These are phyloP conservation scores for Coniosporium tulheliwenetii DNA, from an alignment of 2,329 filamentous ascomycete genomes.

Conservation along the genomic window DNA sequence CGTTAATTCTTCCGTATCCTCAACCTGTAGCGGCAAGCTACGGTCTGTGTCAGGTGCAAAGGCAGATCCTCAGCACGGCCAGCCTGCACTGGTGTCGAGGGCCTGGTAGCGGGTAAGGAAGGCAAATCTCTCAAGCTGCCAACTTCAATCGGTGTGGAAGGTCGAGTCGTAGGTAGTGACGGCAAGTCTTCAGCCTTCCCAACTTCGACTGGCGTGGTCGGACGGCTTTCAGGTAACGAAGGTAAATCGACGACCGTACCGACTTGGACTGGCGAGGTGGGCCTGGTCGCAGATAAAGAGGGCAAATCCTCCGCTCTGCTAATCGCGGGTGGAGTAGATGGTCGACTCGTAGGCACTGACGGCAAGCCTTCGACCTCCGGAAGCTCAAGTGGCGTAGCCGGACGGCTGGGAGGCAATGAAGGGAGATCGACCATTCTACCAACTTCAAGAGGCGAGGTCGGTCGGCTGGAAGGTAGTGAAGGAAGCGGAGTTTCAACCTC, in stretches of 20 bases:
- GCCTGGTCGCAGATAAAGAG: constrained; percentile 1
- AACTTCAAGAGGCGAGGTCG: background rate
- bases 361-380: background rate
- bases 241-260: background rate
- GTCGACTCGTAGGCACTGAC: background rate
- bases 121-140: constrained; percentile 23
- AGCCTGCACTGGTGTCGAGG: background rate
- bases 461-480: background rate
- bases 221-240: constrained; percentile 6
- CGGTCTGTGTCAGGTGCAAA: background rate
- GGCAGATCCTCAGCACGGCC: background rate
- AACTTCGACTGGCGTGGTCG: constrained; percentile 16
- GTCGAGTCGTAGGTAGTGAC: background rate
- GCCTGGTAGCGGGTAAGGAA: constrained; percentile 21
- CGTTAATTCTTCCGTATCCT: too few species aligned
- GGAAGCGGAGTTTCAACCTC: background rate
- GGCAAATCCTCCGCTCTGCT: background rate
- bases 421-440: constrained; percentile 3
- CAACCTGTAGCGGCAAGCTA: too few species aligned
- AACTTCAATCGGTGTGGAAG: background rate
- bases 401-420: background rate
- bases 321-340: background rate
- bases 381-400: background rate
- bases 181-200: background rate
- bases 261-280: background rate